A percentile compares a stretch with the other conserved stretches of the same genome.
Conservation (phyloP, 495 filamentous ascomycete genomes). For the Neurospora sp. region DNA sequence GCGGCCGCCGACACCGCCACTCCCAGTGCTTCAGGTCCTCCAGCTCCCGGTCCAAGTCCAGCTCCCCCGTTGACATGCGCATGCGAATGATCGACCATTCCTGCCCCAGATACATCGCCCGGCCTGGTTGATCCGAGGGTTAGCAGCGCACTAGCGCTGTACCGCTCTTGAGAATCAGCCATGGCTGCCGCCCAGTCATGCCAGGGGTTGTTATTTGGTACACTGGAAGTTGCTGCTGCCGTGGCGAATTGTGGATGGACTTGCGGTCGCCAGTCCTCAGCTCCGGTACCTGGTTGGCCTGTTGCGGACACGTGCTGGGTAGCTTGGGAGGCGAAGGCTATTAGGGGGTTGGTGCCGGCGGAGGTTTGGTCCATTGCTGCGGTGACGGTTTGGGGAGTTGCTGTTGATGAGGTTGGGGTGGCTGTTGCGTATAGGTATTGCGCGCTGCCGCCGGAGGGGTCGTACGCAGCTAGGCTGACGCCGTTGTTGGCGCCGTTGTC, state of each 20-base stretch:
- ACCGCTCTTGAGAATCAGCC: constrained; percentile 34
- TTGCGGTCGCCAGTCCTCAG: constrained; percentile 18
- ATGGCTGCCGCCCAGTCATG: constrained; percentile 39
- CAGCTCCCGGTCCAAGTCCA: not conserved
- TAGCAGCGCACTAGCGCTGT: constrained; percentile 32
- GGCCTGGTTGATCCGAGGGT: constrained; percentile 23
- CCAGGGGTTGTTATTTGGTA: constrained; percentile 26
- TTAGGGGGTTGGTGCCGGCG: constrained; percentile 16
- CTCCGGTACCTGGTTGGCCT: constrained; percentile 8
- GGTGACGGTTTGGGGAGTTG: not conserved
- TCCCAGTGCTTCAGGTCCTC: constrained; percentile 5
- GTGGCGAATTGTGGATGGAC: constrained; percentile 9
- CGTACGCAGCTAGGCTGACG: constrained; percentile 1
- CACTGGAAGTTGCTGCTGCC: constrained; percentile 9
- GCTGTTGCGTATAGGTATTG: constrained; percentile 16
- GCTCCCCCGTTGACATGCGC: constrained; percentile 1
- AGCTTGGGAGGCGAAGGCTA: constrained; percentile 26
- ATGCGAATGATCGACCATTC: constrained; percentile 4
- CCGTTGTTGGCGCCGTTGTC: constrained; percentile 14
- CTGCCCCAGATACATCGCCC: constrained; percentile 5
- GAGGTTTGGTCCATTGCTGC: constrained; percentile 5
- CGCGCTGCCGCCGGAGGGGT: constrained; percentile 5
- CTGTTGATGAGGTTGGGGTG: constrained; percentile 2
- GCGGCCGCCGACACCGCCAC: not conserved
- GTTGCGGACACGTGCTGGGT: constrained; percentile 18